Evolutionary conservation across 1,139 yeast genomes (phyloP).

Genomic region (Yamadazyma diddensiae): DNA sequence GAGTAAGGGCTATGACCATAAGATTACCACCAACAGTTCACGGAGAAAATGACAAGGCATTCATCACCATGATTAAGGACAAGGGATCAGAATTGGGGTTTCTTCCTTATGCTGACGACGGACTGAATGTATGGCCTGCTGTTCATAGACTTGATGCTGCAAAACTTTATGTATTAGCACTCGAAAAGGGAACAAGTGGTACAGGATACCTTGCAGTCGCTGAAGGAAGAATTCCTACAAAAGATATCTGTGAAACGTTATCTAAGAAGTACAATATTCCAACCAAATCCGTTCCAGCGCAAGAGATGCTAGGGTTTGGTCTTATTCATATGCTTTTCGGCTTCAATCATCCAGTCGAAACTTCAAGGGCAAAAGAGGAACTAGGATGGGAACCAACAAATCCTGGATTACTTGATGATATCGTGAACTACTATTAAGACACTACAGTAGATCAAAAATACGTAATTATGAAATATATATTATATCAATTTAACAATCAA

Average conservation of each 20-base stretch:
- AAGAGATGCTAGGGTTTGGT: slow-evolving; percentile 7
- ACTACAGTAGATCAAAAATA: not conserved
- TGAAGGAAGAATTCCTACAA: slow-evolving; percentile 18
- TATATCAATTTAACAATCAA: slow-evolving; percentile 21
- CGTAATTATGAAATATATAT: not conserved
- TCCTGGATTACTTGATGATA: slow-evolving; percentile 19
- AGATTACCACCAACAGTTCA: slow-evolving; percentile 28
- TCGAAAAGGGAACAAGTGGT: slow-evolving; percentile 26
- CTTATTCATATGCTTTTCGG: slow-evolving; percentile 8
- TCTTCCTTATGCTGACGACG: slow-evolving; percentile 20
- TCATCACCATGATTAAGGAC: slow-evolving; percentile 13
- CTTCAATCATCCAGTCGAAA: slow-evolving; percentile 8
- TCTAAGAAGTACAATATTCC: slow-evolving; percentile 17
- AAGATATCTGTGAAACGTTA: slow-evolving; percentile 21
- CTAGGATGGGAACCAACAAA: slow-evolving; percentile 6
- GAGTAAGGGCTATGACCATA: slow-evolving; percentile 17
- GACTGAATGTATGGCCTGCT: slow-evolving; percentile 25
- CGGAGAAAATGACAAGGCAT: slow-evolving; percentile 21
- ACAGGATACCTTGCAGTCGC: slow-evolving; percentile 19
- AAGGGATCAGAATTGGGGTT: slow-evolving; percentile 14
- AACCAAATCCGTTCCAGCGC: slow-evolving; percentile 10
- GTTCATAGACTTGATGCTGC: slow-evolving; percentile 27
- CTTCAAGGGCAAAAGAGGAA: slow-evolving; percentile 3
- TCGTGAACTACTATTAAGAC: slow-evolving; percentile 6
- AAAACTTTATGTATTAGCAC: slow-evolving; percentile 17